Base-by-base conservation (phyloP, 2,329 filamentous ascomycete genomes). In the Colletotrichum orchidophilum region DNA sequence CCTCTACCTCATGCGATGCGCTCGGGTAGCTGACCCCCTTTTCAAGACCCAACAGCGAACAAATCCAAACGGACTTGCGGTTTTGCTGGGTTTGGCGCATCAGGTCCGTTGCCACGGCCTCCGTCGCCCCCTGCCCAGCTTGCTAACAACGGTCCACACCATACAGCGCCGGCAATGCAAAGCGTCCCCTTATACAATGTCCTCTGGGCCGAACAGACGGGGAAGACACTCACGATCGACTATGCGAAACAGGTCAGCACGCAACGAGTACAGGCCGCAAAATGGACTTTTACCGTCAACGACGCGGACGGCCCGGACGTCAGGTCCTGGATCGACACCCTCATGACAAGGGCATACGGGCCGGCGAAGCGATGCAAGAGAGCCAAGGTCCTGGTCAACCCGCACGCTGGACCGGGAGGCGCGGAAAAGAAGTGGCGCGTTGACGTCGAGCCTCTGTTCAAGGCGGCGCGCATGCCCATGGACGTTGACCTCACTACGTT, bases 341-440 rank as follows among this genome's bases (percentile, higher is more conserved):
- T 98, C 39, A 79, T 97, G 24, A 83, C 90, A 42, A 87, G 87
- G 57, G 90, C 95, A 27, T 98, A 97, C 77, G 83, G 92, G 84
- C 66, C 83, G 8, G 88, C 93, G 1, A 90, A 92, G 76, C 87
- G 87, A 63, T 87, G 86, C 69, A 96, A 95, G 81, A 90, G 94
- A 57, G 91, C 96, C 73, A 97, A 96, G 80, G 91, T 98, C 13
- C 84, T 98, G 53, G 87, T 99, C 73, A 99, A 99, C 80, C 96
- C 96, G 0, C 93, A 95, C 76, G 94, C 95, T 15, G 96, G 96
- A 0, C 93, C 94, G 52, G 96, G 96, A 50, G 83, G 82, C 52
- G 96, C 95, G 1, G 83, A 89, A 72, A 93, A 90, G 78, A 87
- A 91, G 74, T 98, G 95, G 87, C 84, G 91, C 67, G 88, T 87